phyloP scores from a whole-genome alignment of 2,329 filamentous ascomycete genomes.

The Arthrobotrys sphaeroides region DNA sequence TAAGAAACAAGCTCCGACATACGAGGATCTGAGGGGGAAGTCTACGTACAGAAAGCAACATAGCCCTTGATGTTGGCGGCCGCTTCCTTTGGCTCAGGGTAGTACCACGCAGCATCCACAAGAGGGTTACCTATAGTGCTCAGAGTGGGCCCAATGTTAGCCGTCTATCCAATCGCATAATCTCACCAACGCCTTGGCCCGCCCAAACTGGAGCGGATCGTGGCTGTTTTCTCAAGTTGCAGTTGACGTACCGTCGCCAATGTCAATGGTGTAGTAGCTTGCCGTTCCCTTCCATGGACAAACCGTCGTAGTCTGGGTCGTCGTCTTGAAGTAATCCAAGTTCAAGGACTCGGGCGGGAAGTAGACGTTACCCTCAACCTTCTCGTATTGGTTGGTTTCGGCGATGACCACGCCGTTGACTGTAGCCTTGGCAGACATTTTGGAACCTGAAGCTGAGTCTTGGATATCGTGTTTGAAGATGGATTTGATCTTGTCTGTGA shows the following conservation, averaged over 20 bases:
- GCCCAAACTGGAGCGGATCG: conserved; percentile 1
- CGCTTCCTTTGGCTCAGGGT: conserved; percentile 65
- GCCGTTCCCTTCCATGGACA: conserved; percentile 66
- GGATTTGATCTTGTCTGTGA: conserved; percentile 36
- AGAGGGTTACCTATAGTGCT: conserved; percentile 12
- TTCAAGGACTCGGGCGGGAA: conserved; percentile 62
- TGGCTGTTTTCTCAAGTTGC: not conserved
- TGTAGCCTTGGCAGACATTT: conserved; percentile 61
- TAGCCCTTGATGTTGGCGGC: conserved; percentile 67
- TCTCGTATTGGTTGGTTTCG: conserved; percentile 63
- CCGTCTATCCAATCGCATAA: not conserved
- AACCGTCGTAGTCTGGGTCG: conserved; percentile 62
- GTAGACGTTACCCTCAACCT: conserved; percentile 66
- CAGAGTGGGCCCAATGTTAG: conserved; percentile 1
- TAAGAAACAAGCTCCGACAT: not conserved
- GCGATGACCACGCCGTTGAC: conserved; percentile 64
- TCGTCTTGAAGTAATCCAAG: conserved; percentile 61
- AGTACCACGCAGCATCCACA: conserved; percentile 67
- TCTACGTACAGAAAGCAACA: conserved; percentile 69
- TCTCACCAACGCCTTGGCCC: conserved; percentile 12
- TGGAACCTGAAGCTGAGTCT: conserved; percentile 18
- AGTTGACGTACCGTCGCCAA: conserved; percentile 32
- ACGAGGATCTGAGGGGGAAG: not conserved
- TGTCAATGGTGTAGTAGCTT: conserved; percentile 64
- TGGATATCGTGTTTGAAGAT: conserved; percentile 41